phyloP scores from a whole-genome alignment of 2,329 filamentous ascomycete species.

The Alternaria metachromatica region DNA sequence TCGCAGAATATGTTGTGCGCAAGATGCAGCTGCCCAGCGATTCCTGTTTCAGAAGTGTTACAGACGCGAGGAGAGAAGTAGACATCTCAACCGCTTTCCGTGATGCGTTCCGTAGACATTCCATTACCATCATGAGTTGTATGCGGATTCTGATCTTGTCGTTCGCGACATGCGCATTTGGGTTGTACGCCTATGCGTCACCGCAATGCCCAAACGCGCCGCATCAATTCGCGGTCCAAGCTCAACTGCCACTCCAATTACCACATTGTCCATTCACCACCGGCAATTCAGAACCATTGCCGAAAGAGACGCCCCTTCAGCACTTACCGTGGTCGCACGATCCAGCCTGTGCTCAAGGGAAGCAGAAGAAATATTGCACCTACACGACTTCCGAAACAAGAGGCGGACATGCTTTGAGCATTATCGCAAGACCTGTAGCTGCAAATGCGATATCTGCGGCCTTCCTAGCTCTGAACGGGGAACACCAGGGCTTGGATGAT shows the following conservation, averaged over 20 bases:
- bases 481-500: background rate
- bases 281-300: background rate
- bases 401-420: conserved; percentile 24
- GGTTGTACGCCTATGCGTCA: conserved; percentile 1
- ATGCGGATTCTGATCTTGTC: conserved; percentile 7
- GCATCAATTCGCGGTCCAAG: conserved; percentile 13
- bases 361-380: conserved; percentile 24
- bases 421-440: conserved; percentile 27
- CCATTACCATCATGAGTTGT: conserved; percentile 16
- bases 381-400: conserved; percentile 21
- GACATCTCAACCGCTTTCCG: conserved; percentile 8
- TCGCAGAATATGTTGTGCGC: background rate
- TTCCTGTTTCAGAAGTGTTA: conserved; percentile 29
- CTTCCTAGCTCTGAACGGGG: conserved; percentile 8
- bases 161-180: conserved; percentile 4
- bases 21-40: background rate
- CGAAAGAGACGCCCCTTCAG: background rate
- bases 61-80: conserved; percentile 15
- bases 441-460: conserved; percentile 18
- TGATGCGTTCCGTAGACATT: conserved; percentile 3
- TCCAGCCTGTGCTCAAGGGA: conserved; percentile 20
- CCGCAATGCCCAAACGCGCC: conserved; percentile 15
- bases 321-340: conserved; percentile 20
- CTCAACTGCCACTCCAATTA: conserved; percentile 15
- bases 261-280: conserved; percentile 8